A percentile compares a stretch with the other conserved stretches of the same genome.
These are phyloP conservation scores for Theobroma grandiflorum DNA, from an alignment of 441 rosid genomes.

Conservation along the genomic window DNA sequence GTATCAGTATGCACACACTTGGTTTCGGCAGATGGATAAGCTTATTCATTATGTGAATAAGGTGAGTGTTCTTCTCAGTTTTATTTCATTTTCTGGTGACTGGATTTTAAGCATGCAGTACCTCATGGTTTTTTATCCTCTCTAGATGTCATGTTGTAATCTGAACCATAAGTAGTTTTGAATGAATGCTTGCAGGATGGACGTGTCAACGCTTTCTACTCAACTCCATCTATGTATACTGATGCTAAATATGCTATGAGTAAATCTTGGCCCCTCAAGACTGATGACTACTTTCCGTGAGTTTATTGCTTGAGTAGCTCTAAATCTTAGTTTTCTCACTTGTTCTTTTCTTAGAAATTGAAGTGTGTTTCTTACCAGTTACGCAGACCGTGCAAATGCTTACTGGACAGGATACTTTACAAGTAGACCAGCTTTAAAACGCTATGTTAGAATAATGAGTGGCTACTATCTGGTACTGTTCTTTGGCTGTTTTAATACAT, in stretches of 20 bases:
- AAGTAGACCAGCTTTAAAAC: slow-evolving; percentile 94
- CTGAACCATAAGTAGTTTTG: slow-evolving; percentile 18
- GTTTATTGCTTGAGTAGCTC: slow-evolving; percentile 41
- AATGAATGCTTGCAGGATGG: slow-evolving; percentile 73
- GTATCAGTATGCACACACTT: slow-evolving; percentile 92
- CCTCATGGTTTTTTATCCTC: slow-evolving; percentile 11
- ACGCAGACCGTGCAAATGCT: slow-evolving; percentile 94
- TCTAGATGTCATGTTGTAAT: slow-evolving; percentile 21
- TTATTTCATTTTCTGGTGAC: slow-evolving; percentile 18
- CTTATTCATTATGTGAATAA: slow-evolving; percentile 96
- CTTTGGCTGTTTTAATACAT: slow-evolving; percentile 1
- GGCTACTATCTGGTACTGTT: slow-evolving; percentile 87
- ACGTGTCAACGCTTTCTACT: slow-evolving; percentile 95
- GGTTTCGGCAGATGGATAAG: slow-evolving; percentile 98
- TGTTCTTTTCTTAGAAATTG: slow-evolving; percentile 33
- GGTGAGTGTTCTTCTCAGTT: slow-evolving; percentile 50
- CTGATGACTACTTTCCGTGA: slow-evolving; percentile 97
- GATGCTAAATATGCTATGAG: slow-evolving; percentile 92
- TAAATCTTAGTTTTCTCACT: slow-evolving; percentile 26
- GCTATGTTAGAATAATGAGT: slow-evolving; percentile 93
- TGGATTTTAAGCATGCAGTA: slow-evolving; percentile 19
- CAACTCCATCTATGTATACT: slow-evolving; percentile 98
- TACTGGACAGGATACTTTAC: slow-evolving; percentile 99
- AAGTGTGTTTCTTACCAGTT: slow-evolving; percentile 56
- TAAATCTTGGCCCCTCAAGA: slow-evolving; percentile 88